phyloP scores from a whole-genome alignment of 495 filamentous ascomycete genomes.

The Terfezia boudieri region DNA sequence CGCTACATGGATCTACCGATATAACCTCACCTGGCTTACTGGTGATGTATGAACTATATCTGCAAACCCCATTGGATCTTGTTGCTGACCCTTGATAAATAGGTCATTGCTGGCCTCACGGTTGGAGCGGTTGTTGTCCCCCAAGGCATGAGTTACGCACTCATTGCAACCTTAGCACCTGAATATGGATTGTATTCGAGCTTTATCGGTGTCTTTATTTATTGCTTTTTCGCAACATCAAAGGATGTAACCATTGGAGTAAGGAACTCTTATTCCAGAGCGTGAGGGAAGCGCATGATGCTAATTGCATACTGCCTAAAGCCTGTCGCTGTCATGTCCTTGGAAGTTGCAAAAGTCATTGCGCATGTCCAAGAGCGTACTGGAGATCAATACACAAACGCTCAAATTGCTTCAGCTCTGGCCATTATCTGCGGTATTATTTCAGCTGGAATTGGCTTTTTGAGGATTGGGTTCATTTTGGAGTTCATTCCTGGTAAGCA shows the following conservation, averaged over 20 bases:
- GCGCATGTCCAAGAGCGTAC: conserved; percentile 11
- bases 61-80: background rate
- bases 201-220: conserved; percentile 42
- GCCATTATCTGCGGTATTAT: conserved; percentile 27
- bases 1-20: conserved; percentile 29
- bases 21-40: conserved; percentile 29
- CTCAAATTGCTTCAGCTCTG: conserved; percentile 25
- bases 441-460: conserved; percentile 27
- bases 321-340: conserved; percentile 29
- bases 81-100: conserved; percentile 1
- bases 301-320: conserved; percentile 6
- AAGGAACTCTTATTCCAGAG: conserved; percentile 16
- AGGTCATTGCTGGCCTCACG: conserved; percentile 16
- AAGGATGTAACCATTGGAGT: conserved; percentile 50
- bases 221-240: conserved; percentile 46
- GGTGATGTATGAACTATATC: conserved; percentile 24
- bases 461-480: conserved; percentile 28
- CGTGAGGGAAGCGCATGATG: background rate
- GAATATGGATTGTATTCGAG: conserved; percentile 45
- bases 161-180: conserved; percentile 31
- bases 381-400: conserved; percentile 14
- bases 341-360: conserved; percentile 19
- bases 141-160: conserved; percentile 43
- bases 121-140: conserved; percentile 31
- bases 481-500: conserved; percentile 29